Evolutionary conservation across 345 rosid species (phyloP), one percentile per base, ranked within the genome.

Genomic region (Eucalyptus sideroxylon): DNA sequence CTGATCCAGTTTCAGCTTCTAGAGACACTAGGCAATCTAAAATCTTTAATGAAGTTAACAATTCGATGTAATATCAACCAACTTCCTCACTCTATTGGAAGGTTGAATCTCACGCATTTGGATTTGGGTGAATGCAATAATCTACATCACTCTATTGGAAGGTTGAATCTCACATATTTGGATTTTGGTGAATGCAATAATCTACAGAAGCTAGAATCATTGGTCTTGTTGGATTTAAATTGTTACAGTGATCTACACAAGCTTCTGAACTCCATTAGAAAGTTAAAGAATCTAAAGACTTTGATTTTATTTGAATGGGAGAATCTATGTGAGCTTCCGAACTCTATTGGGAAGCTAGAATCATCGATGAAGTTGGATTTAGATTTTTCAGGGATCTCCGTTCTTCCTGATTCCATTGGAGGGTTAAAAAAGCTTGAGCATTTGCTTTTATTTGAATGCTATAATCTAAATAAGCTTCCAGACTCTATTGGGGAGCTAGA

Each of bases 71-170:
- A 7, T 7, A 49, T 86, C 24, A 1, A 3, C 87, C 12, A 30
- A 6, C 59, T 86, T 86, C 87, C 87, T 27, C 26, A 6, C 6
- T 86, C 87, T 47, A 86, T 50, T 86, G 31, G 34, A 62, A 62
- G 1, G 69, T 30, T 62, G 31, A 62, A 62, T 30, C 8, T 62
- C 34, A 62, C 34, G 1, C 69, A 62, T 62, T 62, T 13, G 69
- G 3, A 0, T 62, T 62, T 62, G 16, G 0, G 0, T 30, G 0
- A 0, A 1, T 30, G 17, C 34, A 0, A 12, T 0, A 5, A 59
- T 26, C n/a, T 59, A 26, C n/a, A 0, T 0, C 40, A 37, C 40
- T 37, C 40, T 37, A 37, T 37, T 37, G 40, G 40, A 37, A 37
- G 40, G 40, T 37, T 37, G 40, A 37, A 37, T 37, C 40, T 37